Base-by-base conservation (phyloP, 345 rosid genomes). In the Syzygium aromaticum region DNA sequence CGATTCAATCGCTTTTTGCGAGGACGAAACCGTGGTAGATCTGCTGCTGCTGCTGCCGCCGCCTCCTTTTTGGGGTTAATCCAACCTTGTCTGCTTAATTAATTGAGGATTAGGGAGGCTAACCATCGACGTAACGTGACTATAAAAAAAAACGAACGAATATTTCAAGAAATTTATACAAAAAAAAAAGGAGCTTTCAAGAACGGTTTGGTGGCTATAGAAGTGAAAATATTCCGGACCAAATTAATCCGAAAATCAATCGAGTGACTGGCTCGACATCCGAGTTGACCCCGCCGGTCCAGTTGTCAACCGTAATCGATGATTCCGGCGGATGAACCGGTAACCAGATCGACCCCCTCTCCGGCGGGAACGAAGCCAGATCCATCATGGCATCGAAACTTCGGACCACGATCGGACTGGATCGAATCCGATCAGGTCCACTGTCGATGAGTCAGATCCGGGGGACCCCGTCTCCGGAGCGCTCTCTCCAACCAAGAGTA, bases 181-280 rank as follows among this genome's bases (percentile, higher is more conserved):
- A 19, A 7, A n/a, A 28, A 12, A 73, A 19, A 14, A n/a, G n/a
- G n/a, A n/a, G n/a, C n/a, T 61, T 1, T n/a, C 3, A 0, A 38
- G 14, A 9, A 33, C 1, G 25, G 11, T 17, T 19, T 19, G 0
- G 4, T 17, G 25, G 14, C 2, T 64, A 30, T 30, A n/a, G n/a
- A n/a, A n/a, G n/a, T n/a, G n/a, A 16, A 4, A 16, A 30, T 30
- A 11, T 14, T 6, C 7, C 0, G 0, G 14, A 2, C 3, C 8
- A 0, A 59, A 63, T 6, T 17, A 15, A 63, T 56, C 22, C 7
- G n/a, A 56, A 56, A 56, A 5, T 56, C 40, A 56, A 54, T 54
- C n/a, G 11, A 54, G 56, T 21, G 57, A 54, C 43, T 1, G 11
- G 27, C 22, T 54, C 8, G 8, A 3, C 4, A 22, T 21, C 22